Conservation (phyloP, 2,329 filamentous ascomycete species). For the Aspergillus transmontanensis region DNA sequence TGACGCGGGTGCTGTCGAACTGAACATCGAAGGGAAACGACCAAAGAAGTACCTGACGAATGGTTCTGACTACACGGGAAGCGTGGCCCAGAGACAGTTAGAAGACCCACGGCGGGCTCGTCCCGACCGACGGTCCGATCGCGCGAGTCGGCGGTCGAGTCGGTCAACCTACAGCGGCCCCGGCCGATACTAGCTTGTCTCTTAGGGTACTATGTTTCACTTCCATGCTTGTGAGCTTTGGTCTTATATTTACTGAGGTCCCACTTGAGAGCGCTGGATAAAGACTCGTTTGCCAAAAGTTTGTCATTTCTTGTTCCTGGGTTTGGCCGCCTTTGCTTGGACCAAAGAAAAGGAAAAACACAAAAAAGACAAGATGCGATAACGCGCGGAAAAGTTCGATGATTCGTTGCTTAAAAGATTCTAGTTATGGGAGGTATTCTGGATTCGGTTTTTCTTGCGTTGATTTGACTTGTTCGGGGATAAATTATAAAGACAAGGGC, state of each 20-base stretch:
- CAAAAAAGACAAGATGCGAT: neutral
- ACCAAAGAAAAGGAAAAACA: slow-evolving; percentile 8
- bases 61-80: slow-evolving; percentile 39
- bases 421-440: slow-evolving; percentile 23
- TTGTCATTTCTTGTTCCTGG: slow-evolving; percentile 12
- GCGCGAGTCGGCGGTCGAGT: slow-evolving; percentile 40
- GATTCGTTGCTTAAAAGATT: slow-evolving; percentile 16
- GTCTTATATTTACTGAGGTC: neutral
- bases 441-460: slow-evolving; percentile 17
- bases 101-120: slow-evolving; percentile 37
- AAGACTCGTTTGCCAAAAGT: slow-evolving; percentile 8
- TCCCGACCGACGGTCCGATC: slow-evolving; percentile 40
- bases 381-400: slow-evolving; percentile 18
- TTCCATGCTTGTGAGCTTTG: neutral
- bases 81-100: slow-evolving; percentile 32
- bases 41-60: slow-evolving; percentile 40
- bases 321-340: slow-evolving; percentile 13
- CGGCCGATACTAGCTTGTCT: slow-evolving; percentile 22
- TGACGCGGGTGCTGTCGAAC: slow-evolving; percentile 39
- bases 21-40: slow-evolving; percentile 42
- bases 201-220: neutral
- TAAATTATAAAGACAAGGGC: slow-evolving; percentile 18
- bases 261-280: neutral
- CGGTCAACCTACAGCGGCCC: slow-evolving; percentile 40
- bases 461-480: slow-evolving; percentile 12